Base-by-base conservation (phyloP, 805 yeast genomes). In the Limtongozyma cylindracea region DNA sequence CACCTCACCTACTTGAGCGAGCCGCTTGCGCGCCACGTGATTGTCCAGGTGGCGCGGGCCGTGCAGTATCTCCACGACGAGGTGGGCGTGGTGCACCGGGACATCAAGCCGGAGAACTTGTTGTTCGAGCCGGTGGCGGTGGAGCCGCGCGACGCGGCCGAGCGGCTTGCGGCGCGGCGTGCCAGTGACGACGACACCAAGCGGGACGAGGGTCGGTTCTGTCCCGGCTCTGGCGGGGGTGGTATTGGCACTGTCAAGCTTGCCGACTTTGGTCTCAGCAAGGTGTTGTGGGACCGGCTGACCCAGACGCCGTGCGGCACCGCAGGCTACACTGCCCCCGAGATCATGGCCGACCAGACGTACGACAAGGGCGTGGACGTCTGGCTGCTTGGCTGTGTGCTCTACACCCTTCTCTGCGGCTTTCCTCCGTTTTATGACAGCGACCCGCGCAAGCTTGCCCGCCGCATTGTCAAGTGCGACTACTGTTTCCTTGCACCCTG, bases 371-470 rank as follows among this genome's bases (percentile, higher is more conserved):
- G 80, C 30, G 98, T 88, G 17, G 98, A 88, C 41, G 77, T 88
- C 88, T 88, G 98, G 98, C 95, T 95, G 4, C 53, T 88, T 24
- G 98, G 98, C 0, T 88, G 98, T 47, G 94, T 88, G 0, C 47
- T 88, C 24, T 88, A 88, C 39, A 88, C 96, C 1, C 51, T 88
- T 19, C 49, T 88, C 17, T 88, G 96, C 49, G 98, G 98, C 3
- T 88, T 88, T 47, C 98, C 98, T 1, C 98, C 98, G 4, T 88
- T 88, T 39, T 88, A 80, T 43, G 91, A 77, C 38, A 88, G 74
- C 37, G 49, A 67, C 27, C 69, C 70, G 28, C 82, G 71, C 27
- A 53, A 58, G 2, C 52, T 74, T 27, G 73, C 91, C 4, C 71
- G 63, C 30, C 71, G 73, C 32, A 82, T 74, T 12, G 76, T 82